Base-by-base conservation (phyloP, 345 rosid genomes). In the Theobroma cacao region DNA sequence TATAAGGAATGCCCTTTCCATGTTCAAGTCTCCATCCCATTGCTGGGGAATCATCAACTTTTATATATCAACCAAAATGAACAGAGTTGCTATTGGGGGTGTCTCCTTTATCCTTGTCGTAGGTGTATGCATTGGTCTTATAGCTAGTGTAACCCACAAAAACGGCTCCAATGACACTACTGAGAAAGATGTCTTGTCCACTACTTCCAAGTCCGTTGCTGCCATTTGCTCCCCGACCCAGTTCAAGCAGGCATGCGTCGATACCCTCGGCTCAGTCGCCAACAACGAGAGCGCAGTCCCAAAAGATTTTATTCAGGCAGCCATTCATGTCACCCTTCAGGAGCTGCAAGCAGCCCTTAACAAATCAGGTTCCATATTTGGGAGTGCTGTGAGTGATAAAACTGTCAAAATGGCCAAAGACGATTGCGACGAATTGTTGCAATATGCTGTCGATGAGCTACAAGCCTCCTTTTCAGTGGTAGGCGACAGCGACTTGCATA, bases 391-490 rank as follows among this genome's bases (percentile, higher is more conserved):
- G 26, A 20, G 10, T 20, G 14, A 28, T 0, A 50, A 58, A 0
- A 66, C 74, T 1, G 77, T 52, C 28, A 86, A 85, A 58, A 84
- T 85, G 89, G 89, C 90, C 0, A 30, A 81, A 14, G 86, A 86
- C 22, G 92, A 87, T 69, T 89, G 89, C 70, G 78, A 83, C 56
- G 92, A 87, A 1, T 47, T 85, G 70, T 40, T 89, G 81, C 56
- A 79, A 24, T 84, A 55, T 7, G 89, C 92, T 0, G 72, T 89
- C 7, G 67, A 81, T 1, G 88, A 86, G 84, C 86, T 87, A 26
- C 87, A 89, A 62, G 81, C 86, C 20, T 80, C 86, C 2, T 75
- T 74, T 72, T 80, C 87, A 20, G 52, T 72, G 72, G 87, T 89
- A 9, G 88, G 83, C 0, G 81, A 84, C 7, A 81, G 77, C 22